Conservation (phyloP, 257 asterid species). For the Capsicum baccatum region DNA sequence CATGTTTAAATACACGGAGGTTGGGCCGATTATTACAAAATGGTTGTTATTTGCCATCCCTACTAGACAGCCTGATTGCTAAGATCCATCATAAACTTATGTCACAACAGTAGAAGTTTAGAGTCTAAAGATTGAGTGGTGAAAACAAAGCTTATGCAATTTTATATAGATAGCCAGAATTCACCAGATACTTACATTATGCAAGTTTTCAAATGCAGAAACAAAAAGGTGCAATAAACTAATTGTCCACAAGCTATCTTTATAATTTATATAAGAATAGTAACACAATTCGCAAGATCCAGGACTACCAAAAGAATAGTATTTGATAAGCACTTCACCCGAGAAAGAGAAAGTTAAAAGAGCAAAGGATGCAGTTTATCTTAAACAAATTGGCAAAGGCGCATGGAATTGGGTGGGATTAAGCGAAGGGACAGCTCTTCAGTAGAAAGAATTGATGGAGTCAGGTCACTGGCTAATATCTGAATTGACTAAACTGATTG, state of each 20-base stretch:
- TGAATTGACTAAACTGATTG: not conserved
- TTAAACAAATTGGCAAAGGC: not conserved
- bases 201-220: not conserved
- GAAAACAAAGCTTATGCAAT: not conserved
- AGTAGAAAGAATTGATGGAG: not conserved
- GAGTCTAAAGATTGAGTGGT: not conserved
- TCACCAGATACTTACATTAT: not conserved
- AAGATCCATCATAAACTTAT: not conserved
- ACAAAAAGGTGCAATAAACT: too few species aligned
- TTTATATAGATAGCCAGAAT: not conserved
- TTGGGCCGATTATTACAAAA: too few species aligned
- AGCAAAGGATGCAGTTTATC: not conserved
- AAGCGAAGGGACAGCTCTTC: not conserved
- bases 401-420: not conserved
- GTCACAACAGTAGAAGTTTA: not conserved
- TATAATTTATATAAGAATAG: too few species aligned
- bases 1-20: too few species aligned
- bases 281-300: too few species aligned
- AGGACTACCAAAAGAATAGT: not conserved
- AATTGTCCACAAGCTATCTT: too few species aligned
- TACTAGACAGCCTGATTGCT: not conserved
- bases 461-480: not conserved
- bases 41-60: too few species aligned
- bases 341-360: not conserved
- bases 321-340: not conserved